Evolutionary conservation across 257 asterid genomes (phyloP).

Genomic region (Coffea canephora): DNA sequence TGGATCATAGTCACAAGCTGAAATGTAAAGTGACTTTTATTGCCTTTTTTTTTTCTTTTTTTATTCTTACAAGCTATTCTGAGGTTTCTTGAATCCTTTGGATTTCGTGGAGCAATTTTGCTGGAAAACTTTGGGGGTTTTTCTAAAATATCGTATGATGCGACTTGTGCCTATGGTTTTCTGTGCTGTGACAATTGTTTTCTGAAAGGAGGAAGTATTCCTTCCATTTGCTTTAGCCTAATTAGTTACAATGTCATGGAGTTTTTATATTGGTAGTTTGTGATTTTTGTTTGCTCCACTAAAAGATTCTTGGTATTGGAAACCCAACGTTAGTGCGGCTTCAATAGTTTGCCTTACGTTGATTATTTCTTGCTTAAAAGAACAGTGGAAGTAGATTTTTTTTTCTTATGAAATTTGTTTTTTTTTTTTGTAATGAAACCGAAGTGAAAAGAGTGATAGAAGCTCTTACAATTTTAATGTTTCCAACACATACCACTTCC

Average conservation of each 20-base stretch:
- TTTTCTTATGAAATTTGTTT: not conserved
- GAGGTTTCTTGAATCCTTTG: not conserved
- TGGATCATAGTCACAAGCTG: conserved; percentile 8
- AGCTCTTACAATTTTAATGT: not conserved
- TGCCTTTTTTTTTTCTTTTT: not conserved
- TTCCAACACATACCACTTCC: not conserved
- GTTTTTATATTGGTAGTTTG: not conserved
- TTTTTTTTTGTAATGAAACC: not conserved
- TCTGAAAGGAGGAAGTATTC: not conserved
- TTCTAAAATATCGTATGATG: not conserved
- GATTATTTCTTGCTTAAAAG: not conserved
- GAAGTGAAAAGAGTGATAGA: not conserved
- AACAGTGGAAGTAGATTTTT: not conserved
- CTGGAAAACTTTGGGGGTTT: not conserved
- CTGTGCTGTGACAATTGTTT: not conserved
- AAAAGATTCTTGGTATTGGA: not conserved
- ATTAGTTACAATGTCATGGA: not conserved
- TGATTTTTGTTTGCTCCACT: not conserved
- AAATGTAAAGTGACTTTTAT: not conserved
- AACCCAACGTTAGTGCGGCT: not conserved
- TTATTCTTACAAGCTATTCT: not conserved
- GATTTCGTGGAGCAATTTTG: conserved; percentile 3
- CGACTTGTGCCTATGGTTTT: not conserved
- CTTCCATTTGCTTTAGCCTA: not conserved
- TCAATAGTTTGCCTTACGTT: no score